Evolutionary conservation across 306 rosid genomes (phyloP).

Genomic region (Glycine soja): DNA sequence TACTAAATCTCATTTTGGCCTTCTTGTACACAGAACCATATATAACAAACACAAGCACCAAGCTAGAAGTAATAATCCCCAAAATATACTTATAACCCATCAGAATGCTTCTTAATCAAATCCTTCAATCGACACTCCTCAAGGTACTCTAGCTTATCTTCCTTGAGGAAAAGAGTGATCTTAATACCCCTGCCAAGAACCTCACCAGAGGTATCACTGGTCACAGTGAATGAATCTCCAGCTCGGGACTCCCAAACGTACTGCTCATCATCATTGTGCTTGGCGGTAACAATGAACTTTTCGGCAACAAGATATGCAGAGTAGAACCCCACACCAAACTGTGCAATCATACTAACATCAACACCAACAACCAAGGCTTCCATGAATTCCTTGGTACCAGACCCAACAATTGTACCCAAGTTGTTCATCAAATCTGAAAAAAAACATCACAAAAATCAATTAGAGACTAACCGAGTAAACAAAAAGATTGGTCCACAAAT

Average conservation of each 20-base stretch:
- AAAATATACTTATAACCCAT: too few species aligned
- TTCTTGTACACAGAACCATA: too few species aligned
- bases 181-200: slow-evolving; percentile 80
- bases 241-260: slow-evolving; percentile 96
- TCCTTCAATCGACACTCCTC: slow-evolving; percentile 89
- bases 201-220: slow-evolving; percentile 81
- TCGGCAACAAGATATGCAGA: slow-evolving; percentile 90
- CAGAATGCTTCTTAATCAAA: slow-evolving; percentile 87
- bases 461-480: not conserved
- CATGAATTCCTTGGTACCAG: slow-evolving; percentile 95
- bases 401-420: slow-evolving; percentile 86
- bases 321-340: slow-evolving; percentile 92
- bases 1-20: too few species aligned
- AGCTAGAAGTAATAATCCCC: too few species aligned
- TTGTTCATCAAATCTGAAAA: slow-evolving; percentile 85
- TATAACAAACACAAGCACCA: too few species aligned
- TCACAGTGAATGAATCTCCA: slow-evolving; percentile 85
- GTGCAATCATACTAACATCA: slow-evolving; percentile 95
- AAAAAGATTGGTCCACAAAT: not conserved
- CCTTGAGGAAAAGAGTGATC: slow-evolving; percentile 75
- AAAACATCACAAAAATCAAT: not conserved
- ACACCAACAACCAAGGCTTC: slow-evolving; percentile 92
- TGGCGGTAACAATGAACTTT: slow-evolving; percentile 75
- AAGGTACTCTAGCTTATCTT: slow-evolving; percentile 86
- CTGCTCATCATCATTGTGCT: slow-evolving; percentile 93